A percentile compares a stretch with the other conserved stretches of the same genome.
These are phyloP conservation scores for Phytopythium boreale DNA, from an alignment of 352 stramenopile genomes.

Conservation along the genomic window DNA sequence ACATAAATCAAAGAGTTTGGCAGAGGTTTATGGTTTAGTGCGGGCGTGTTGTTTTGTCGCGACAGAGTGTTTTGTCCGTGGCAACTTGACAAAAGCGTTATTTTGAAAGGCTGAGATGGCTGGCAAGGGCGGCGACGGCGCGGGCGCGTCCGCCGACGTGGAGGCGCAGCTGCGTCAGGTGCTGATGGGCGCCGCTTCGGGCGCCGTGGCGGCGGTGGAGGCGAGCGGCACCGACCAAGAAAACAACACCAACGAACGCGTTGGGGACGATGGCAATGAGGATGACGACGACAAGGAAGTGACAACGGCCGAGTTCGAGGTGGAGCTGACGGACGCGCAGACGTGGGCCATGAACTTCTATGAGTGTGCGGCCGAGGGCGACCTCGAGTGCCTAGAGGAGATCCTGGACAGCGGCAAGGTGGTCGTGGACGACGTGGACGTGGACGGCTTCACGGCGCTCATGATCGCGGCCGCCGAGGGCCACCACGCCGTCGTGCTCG, in stretches of 20 bases:
- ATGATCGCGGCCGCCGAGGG: slow-evolving; percentile 82
- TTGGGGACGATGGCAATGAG: not conserved
- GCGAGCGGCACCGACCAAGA: not conserved
- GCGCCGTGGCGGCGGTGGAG: no score
- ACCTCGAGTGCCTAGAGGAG: slow-evolving; percentile 53
- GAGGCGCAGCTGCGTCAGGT: not conserved
- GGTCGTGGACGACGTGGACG: slow-evolving; percentile 67
- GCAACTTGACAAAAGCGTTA: no score
- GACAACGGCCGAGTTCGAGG: slow-evolving; percentile 59
- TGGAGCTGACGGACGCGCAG: slow-evolving; percentile 51
- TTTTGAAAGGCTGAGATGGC: not conserved
- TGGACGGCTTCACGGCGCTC: slow-evolving; percentile 82
- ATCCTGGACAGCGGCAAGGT: slow-evolving; percentile 62
- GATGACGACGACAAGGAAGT: slow-evolving; percentile 50
- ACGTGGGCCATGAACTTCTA: slow-evolving; percentile 72
- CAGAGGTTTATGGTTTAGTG: no score
- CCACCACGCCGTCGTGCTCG: slow-evolving; percentile 48
- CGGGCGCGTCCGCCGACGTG: not conserved
- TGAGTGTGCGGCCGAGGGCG: slow-evolving; percentile 66
- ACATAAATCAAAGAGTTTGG: no score
- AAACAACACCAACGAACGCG: not conserved
- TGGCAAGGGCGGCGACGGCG: not conserved
- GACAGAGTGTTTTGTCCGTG: no score
- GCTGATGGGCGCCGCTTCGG: not conserved
- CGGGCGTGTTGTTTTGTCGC: not conserved